These are phyloP conservation scores for Zoysia japonica DNA, from an alignment of 176 grass and related monocot species.

Conservation along the genomic window DNA sequence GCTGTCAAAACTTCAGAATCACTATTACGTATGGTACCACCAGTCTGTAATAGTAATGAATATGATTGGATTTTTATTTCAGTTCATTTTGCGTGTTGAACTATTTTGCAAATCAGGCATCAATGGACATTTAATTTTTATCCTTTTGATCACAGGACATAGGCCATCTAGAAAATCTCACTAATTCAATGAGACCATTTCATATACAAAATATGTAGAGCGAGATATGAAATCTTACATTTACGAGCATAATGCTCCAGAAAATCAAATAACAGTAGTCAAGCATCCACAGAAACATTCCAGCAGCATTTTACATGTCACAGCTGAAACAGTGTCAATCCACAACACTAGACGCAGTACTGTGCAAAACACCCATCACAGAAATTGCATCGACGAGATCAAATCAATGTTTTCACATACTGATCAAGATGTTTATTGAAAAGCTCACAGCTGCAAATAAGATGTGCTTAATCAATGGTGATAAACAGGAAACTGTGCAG, in stretches of 20 bases:
- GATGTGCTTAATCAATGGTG: constrained; percentile 3
- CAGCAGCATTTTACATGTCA: neutral
- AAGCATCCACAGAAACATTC: constrained; percentile 13
- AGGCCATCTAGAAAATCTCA: neutral
- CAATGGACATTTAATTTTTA: too few relatives aligned
- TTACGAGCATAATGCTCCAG: neutral
- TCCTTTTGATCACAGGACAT: too few relatives aligned
- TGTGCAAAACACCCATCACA: neutral
- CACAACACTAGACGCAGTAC: neutral
- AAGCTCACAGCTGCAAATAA: constrained; percentile 59
- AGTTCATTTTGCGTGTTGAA: too few relatives aligned
- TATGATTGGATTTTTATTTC: too few relatives aligned
- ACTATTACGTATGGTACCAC: too few relatives aligned
- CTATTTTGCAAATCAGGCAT: too few relatives aligned
- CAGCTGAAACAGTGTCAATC: neutral
- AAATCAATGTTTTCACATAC: constrained; percentile 72
- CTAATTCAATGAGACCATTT: neutral
- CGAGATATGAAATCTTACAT: neutral
- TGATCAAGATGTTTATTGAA: constrained; percentile 78
- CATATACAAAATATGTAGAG: neutral
- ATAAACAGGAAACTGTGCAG: neutral
- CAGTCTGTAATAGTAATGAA: too few relatives aligned
- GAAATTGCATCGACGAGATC: constrained; percentile 32
- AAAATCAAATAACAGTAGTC: neutral
- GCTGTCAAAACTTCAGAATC: too few relatives aligned